Evolutionary conservation across 1,284 basidiomycete genomes (phyloP).

Genomic region (Stygiomarasmius scandens): DNA sequence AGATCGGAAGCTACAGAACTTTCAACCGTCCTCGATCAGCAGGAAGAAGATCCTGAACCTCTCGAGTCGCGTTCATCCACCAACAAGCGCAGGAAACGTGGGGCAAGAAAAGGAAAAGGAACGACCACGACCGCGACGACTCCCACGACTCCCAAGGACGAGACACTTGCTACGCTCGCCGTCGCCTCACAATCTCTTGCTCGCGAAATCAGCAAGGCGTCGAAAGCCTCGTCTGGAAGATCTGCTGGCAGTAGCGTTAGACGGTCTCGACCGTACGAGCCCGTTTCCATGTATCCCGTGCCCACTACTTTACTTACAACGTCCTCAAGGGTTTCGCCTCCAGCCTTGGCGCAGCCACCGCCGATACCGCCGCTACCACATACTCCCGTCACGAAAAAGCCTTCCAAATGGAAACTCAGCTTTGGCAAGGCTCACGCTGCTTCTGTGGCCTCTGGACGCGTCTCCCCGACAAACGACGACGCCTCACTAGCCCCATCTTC

Average conservation of each 20-base stretch:
- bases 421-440: conserved; percentile 63
- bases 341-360: conserved; percentile 19
- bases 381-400: conserved; percentile 62
- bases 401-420: conserved; percentile 77
- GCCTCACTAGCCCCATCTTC: too few species aligned
- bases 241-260: conserved; percentile 10
- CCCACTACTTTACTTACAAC: conserved; percentile 37
- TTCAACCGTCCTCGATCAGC: conserved; percentile 57
- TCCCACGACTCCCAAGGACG: conserved; percentile 44
- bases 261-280: conserved; percentile 36
- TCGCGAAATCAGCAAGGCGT: conserved; percentile 75
- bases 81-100: conserved; percentile 78
- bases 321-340: conserved; percentile 16
- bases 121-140: conserved; percentile 22
- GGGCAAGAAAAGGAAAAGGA: conserved; percentile 73
- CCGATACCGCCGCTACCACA: conserved; percentile 20
- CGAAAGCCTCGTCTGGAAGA: conserved; percentile 33
- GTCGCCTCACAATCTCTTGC: conserved; percentile 81
- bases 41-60: conserved; percentile 36
- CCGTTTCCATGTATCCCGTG: conserved; percentile 42
- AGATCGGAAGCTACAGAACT: conserved; percentile 43
- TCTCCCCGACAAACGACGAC: conserved; percentile 49
- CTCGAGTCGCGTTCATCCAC: conserved; percentile 59
- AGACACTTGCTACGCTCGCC: conserved; percentile 71
- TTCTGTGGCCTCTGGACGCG: conserved; percentile 28